These are phyloP conservation scores for Alnus glutinosa DNA, from an alignment of 306 rosid species.

Conservation along the genomic window DNA sequence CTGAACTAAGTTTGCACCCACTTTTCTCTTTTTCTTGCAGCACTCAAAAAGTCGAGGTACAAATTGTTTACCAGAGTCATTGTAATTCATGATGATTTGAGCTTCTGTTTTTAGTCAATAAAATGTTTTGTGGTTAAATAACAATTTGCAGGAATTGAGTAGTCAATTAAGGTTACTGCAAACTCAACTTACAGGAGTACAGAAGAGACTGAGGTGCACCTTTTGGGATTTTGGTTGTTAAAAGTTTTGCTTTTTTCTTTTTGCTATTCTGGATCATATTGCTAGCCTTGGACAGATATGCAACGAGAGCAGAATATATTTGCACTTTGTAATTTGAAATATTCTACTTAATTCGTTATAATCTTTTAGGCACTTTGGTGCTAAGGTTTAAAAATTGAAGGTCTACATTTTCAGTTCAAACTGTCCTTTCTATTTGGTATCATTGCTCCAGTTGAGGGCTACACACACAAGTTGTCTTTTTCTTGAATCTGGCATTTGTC, in stretches of 20 bases:
- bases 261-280: slow-evolving; percentile 35
- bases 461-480: not conserved
- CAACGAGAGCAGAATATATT: not conserved
- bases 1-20: slow-evolving; percentile 24
- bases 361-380: not conserved
- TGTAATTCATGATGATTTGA: slow-evolving; percentile 21
- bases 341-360: not conserved
- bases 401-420: not conserved
- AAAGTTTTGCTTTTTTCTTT: slow-evolving; percentile 60
- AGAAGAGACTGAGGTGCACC: slow-evolving; percentile 86
- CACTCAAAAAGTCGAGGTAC: slow-evolving; percentile 62
- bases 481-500: not conserved
- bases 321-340: slow-evolving; percentile 2
- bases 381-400: not conserved
- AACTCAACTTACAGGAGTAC: slow-evolving; percentile 49
- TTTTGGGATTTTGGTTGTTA: slow-evolving; percentile 63
- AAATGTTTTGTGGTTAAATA: slow-evolving; percentile 30
- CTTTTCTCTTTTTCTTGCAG: slow-evolving; percentile 49
- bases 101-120: slow-evolving; percentile 23
- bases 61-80: slow-evolving; percentile 20
- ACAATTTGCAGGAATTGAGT: slow-evolving; percentile 53
- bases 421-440: not conserved
- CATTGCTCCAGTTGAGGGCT: not conserved
- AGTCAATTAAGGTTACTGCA: slow-evolving; percentile 50
- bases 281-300: not conserved